Base-by-base conservation (phyloP, 1,139 yeast species). In the Suzukiozyma palmioleophila region DNA sequence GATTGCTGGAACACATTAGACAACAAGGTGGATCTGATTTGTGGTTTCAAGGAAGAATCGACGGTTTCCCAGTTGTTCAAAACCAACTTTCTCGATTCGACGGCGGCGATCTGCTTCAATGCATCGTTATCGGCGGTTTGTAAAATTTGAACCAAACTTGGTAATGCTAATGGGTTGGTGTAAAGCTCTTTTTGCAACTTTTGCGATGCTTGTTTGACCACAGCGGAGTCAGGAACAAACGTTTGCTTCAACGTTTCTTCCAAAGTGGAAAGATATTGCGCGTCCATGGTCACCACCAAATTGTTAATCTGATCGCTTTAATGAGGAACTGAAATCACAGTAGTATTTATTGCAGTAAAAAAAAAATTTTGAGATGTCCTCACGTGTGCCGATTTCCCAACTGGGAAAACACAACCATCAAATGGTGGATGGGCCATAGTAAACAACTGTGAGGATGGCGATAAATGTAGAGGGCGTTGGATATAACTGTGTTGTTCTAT, bases 11-110 rank as follows among this genome's bases (percentile, higher is more conserved):
- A 81, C 33, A 95, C 81, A 47, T 80, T 75, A 48, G 76, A 74
- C 52, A 92, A 73, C 53, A 90, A 63, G 21, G 92, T 73, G 33
- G 71, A 69, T 58, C 86, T 82, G 57, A 92, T 81, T 42, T 73
- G 71, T 33, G 74, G 68, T 62, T 81, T 80, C 43, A 77, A 57
- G 8, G 71, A 52, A 21, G 64, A 76, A 51, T 81, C 84, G 38
- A 79, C 58, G 2, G 41, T 40, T 31, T 71, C 78, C 98, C 98
- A 92, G 56, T 80, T 81, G 48, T 75, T 71, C 39, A 75, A 56
- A 37, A 88, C 80, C 57, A 85, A 77, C 64, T 94, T 92, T 66
- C 96, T 81, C 33, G 90, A 90, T 66, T 92, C 98, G 44, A 92
- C 96, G 46, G 97, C 95, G 13, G 97, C 95, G 49, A 92, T 73